Conservation (phyloP, 805 yeast genomes). For the Metschnikowia lachancei region DNA sequence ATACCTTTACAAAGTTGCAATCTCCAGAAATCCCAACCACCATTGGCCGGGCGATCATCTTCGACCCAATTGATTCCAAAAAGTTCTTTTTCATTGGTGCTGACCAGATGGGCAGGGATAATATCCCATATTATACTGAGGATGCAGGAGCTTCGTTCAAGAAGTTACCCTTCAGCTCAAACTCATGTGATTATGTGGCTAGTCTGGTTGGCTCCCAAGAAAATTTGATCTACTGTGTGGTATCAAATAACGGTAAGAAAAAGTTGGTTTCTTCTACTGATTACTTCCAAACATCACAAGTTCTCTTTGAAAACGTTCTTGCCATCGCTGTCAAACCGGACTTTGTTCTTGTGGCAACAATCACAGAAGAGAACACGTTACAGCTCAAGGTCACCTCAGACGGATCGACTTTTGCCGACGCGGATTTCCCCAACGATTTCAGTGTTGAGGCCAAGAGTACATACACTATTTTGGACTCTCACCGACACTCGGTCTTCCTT, state of each 20-base stretch:
- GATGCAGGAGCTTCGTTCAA: constrained; percentile 68
- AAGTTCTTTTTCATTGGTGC: constrained; percentile 71
- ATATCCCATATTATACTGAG: constrained; percentile 62
- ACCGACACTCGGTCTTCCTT: constrained; percentile 68
- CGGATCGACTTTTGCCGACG: constrained; percentile 74
- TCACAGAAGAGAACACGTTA: constrained; percentile 45
- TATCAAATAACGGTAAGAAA: constrained; percentile 33
- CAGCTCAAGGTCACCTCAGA: constrained; percentile 75
- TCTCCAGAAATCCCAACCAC: constrained; percentile 42
- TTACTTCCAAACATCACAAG: constrained; percentile 42
- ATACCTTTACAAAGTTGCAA: constrained; percentile 43
- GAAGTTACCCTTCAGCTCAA: constrained; percentile 50
- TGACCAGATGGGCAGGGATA: constrained; percentile 50
- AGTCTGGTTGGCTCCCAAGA: constrained; percentile 42
- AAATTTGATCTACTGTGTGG: constrained; percentile 65
- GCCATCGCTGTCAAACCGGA: constrained; percentile 74
- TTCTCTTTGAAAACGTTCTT: constrained; percentile 54
- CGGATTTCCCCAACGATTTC: constrained; percentile 68
- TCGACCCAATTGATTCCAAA: constrained; percentile 55
- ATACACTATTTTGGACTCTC: constrained; percentile 76
- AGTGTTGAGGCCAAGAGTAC: constrained; percentile 53
- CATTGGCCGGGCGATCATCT: constrained; percentile 47
- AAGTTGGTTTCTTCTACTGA: constrained; percentile 51
- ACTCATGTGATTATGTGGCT: constrained; percentile 67
- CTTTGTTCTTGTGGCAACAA: constrained; percentile 69